Percentiles rank a stretch among this genome's conserved stretches.
Conservation (phyloP, 768 basidiomycete species). For the Terana coerulea region DNA sequence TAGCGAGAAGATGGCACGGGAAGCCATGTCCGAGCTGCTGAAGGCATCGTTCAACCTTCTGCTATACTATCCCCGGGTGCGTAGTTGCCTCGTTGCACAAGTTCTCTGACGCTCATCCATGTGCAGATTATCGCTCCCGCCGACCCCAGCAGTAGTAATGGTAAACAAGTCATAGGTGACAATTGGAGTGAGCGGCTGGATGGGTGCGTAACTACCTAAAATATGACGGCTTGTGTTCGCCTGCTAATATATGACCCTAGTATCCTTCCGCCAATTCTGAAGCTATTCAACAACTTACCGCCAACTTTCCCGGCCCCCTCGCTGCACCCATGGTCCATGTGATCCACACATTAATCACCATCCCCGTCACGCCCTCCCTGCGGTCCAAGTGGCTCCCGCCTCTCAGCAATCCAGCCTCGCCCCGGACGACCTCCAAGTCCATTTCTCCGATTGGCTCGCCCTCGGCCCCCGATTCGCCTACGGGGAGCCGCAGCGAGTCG, state of each 20-base stretch:
- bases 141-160: conserved; percentile 14
- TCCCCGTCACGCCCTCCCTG: conserved; percentile 62
- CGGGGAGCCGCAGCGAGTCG: conserved; percentile 17
- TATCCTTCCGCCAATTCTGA: conserved; percentile 67
- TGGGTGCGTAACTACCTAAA: conserved; percentile 42
- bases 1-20: conserved; percentile 53
- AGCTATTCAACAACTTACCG: conserved; percentile 64
- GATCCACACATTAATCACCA: conserved; percentile 75
- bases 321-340: conserved; percentile 71
- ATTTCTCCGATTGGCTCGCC: conserved; percentile 36
- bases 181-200: conserved; percentile 74
- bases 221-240: not conserved
- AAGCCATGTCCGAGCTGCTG: conserved; percentile 78
- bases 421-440: conserved; percentile 31
- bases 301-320: conserved; percentile 61
- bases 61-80: conserved; percentile 76
- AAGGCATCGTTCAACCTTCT: conserved; percentile 84
- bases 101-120: not conserved
- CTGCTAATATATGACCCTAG: conserved; percentile 30
- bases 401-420: conserved; percentile 23
- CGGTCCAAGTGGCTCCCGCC: conserved; percentile 60
- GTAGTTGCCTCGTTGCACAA: conserved; percentile 12
- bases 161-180: conserved; percentile 60
- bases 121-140: conserved; percentile 21
- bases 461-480: conserved; percentile 14